These are phyloP conservation scores for Microbotryomycetes sp. DNA, from an alignment of 1,284 basidiomycete genomes.

Conservation along the genomic window DNA sequence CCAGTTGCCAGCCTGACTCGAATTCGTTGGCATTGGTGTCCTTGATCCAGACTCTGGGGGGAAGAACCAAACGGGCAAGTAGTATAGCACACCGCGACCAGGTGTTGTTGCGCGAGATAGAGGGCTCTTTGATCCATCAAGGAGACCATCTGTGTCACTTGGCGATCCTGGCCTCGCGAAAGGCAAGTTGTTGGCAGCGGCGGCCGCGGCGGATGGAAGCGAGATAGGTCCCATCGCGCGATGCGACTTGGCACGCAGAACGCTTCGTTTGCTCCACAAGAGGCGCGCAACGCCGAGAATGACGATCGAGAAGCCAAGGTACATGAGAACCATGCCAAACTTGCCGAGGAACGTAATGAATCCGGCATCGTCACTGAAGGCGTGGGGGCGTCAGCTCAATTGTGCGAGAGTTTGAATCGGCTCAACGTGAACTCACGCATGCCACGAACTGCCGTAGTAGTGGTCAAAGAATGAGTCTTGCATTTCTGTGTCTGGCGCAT, in stretches of 20 bases:
- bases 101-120: not conserved
- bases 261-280: constrained; percentile 40
- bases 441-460: constrained; percentile 94
- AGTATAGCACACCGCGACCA: constrained; percentile 23
- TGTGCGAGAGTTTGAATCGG: not conserved
- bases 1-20: constrained; percentile 10
- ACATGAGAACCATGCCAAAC: constrained; percentile 81
- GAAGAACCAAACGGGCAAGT: constrained; percentile 32
- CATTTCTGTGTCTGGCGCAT: constrained; percentile 72
- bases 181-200: not conserved
- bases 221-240: constrained; percentile 24
- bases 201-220: constrained; percentile 6
- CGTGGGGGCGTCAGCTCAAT: not conserved
- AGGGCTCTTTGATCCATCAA: constrained; percentile 2
- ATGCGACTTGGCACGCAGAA: constrained; percentile 10
- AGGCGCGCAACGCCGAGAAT: constrained; percentile 62
- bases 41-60: constrained; percentile 5
- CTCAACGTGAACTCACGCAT: constrained; percentile 33
- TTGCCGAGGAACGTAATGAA: constrained; percentile 82
- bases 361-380: constrained; percentile 71
- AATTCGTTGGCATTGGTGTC: not conserved
- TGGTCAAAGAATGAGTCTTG: constrained; percentile 90
- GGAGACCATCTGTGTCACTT: constrained; percentile 8
- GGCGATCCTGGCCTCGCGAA: constrained; percentile 6
- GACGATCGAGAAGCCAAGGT: constrained; percentile 65